These are phyloP conservation scores for Phytophthora melonis DNA, from an alignment of 352 stramenopile species.

Conservation along the genomic window DNA sequence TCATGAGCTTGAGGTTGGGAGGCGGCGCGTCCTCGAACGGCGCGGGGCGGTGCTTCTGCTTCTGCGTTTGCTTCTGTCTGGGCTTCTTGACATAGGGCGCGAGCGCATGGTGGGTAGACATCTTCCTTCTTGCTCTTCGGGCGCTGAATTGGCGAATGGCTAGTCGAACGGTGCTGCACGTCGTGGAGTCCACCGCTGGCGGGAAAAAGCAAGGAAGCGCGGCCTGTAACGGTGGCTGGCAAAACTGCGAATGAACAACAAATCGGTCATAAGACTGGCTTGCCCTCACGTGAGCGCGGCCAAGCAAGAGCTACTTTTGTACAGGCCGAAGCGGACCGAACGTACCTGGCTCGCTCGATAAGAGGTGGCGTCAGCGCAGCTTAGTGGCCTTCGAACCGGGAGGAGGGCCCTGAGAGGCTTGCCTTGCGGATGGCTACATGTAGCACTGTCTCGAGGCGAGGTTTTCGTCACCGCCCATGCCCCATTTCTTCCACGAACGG, in stretches of 20 bases:
- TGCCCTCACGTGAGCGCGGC: constrained; percentile 1
- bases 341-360: not conserved
- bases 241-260: not conserved
- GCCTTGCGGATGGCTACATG: too few relatives aligned
- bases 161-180: not conserved
- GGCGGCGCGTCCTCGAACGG: constrained; percentile 15
- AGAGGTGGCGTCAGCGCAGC: too few relatives aligned
- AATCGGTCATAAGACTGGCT: not conserved
- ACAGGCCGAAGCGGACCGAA: not conserved
- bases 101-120: not conserved
- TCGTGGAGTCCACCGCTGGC: not conserved
- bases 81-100: not conserved
- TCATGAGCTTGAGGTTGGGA: constrained; percentile 51
- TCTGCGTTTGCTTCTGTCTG: not conserved
- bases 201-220: not conserved
- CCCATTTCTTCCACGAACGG: too few relatives aligned
- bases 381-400: too few relatives aligned
- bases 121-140: not conserved
- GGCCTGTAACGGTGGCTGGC: not conserved
- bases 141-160: constrained; percentile 1
- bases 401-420: too few relatives aligned
- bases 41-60: constrained; percentile 3
- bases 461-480: too few relatives aligned
- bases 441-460: too few relatives aligned
- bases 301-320: not conserved